Evolutionary conservation across 331 rosid genomes (phyloP), one percentile per base, ranked within the genome.

Genomic region (Acacia concinna): DNA sequence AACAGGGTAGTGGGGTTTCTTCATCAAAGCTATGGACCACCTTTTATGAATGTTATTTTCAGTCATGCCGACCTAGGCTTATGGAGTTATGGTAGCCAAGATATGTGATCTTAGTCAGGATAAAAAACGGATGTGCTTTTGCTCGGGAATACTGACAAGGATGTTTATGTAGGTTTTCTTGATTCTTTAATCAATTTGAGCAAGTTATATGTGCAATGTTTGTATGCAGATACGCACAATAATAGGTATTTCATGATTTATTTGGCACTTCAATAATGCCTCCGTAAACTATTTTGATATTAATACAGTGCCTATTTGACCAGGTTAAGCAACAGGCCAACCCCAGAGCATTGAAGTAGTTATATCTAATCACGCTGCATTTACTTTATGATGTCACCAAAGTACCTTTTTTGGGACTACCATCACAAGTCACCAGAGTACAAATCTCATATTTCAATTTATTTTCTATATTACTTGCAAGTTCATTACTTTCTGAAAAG

Each of bases 261-360:
- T 30, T 76, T 54, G 62, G 66, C 21, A 44, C 38, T n/a, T 34
- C 63, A 63, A 46, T n/a, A 40, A 43, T 47, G 40, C 40, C 64
- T 23, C 64, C 10, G 32, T 34, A 57, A 57, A 57, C 10, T 17
- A 57, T 56, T 56, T 56, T 57, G 32, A 10, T 4, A 25, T 57
- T 57, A 25, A 47, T 60, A 47, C 37, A 60, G 56, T 69, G 62
- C 73, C 68, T 28, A 8, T 20, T 81, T 59, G 54, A 57, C 40
- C 40, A 76, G 60, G n/a, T 35, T 74, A 46, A 59, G 81, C 60
- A 25, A 81, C 73, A 57, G 18, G 47, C 56, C 51, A 69, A 68
- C 59, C 57, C 68, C 25, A 71, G 46, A 71, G 35, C 40, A 28
- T 47, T 76, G 40, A 54, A 44, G 46, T 41, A 60, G 46, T 69